Conservation (phyloP, 176 grass and related monocot species). For the Zea mays region DNA sequence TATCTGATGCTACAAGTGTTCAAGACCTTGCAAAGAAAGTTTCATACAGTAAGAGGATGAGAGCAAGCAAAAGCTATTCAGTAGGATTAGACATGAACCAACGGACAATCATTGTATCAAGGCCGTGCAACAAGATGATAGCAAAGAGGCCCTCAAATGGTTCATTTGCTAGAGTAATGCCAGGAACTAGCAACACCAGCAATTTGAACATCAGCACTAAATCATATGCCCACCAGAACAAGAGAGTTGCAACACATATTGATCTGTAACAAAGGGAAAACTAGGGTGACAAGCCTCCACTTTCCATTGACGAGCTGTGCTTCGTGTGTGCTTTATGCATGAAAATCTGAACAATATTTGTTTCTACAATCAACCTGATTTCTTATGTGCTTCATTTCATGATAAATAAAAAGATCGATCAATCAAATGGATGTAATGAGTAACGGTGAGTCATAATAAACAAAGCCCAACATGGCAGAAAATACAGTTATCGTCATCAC, state of each 20-base stretch:
- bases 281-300: conserved; percentile 2
- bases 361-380: neutral
- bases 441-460: neutral
- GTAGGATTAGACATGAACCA: conserved; percentile 52
- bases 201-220: conserved; percentile 32
- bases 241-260: conserved; percentile 35
- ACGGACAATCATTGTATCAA: conserved; percentile 34
- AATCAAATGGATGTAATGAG: neutral
- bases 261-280: conserved; percentile 23
- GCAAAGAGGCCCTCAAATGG: conserved; percentile 61
- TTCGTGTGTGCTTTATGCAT: neutral
- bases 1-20: conserved; percentile 43
- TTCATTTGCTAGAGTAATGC: conserved; percentile 39
- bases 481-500: neutral
- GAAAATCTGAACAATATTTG: conserved; percentile 5
- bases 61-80: conserved; percentile 64
- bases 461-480: neutral
- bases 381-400: conserved; percentile 26
- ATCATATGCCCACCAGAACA: conserved; percentile 36
- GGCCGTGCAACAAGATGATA: conserved; percentile 51
- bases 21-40: conserved; percentile 62
- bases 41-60: conserved; percentile 66
- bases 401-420: neutral
- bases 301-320: conserved; percentile 12
- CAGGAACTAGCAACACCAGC: conserved; percentile 48